Evolutionary conservation across 2,329 filamentous ascomycete species (phyloP), one percentile per base, ranked within the genome.

Genomic region (Fusarium xylarioides): DNA sequence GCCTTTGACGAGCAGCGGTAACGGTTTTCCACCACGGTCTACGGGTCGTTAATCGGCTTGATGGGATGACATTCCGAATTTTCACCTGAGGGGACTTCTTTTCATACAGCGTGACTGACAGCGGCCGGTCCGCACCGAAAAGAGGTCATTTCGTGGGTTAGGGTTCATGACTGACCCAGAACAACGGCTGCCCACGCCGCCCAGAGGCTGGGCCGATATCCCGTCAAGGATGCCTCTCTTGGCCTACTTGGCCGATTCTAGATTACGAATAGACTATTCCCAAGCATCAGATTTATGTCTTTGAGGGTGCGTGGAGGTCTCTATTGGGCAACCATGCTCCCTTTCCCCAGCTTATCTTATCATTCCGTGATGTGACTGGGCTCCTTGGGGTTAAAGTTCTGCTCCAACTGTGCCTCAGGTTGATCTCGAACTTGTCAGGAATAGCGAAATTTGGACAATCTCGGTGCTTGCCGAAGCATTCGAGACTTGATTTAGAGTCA

Each of bases 121-220:
- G 35, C 55, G 47, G 43, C 30, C 21, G 43, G 38, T 42, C 21
- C 26, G 15, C 40, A 42, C 38, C 59, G 28, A 54, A 35, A 56
- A 40, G 21, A 52, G 30, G 18, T 14, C 6, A 32, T 40, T 23
- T 50, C 54, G 53, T 70, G 67, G 67, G 67, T 70, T 59, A 70
- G 67, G 66, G 67, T 70, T 70, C 19, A 70, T 35, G 28, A 54
- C 42, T 49, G 46, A 44, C 47, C 66, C 66, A 70, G 28, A 26
- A n/a, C 46, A 43, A 38, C 28, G 46, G 59, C 59, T 19, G n/a
- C 40, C 59, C 58, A 59, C 49, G 53, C 28, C 52, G 46, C 59
- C 47, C 47, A 70, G 63, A 54, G 32, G 30, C 53, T 70, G 67
- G 66, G 47, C 67, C 67, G 66, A 70, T 66, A 66, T 60, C 60